Evolutionary conservation across 2,329 filamentous ascomycete species (phyloP).

Genomic region (Aspergillus phoenicis): DNA sequence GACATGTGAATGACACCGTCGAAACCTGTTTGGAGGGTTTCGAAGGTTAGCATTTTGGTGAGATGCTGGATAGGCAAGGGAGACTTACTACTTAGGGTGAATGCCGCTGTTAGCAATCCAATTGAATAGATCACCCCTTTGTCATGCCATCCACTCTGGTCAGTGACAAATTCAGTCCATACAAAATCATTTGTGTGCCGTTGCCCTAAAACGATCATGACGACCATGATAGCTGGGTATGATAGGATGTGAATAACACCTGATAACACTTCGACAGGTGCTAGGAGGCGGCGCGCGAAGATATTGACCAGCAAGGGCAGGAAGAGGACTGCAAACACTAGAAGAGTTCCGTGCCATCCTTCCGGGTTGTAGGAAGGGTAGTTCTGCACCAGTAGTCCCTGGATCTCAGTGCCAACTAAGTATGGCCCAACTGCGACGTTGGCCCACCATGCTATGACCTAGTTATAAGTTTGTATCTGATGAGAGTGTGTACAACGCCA

Average conservation of each 20-base stretch:
- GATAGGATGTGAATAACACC: slow-evolving; percentile 50
- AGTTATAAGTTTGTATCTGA: not conserved
- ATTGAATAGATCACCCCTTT: slow-evolving; percentile 14
- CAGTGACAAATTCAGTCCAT: slow-evolving; percentile 36
- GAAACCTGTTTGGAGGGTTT: slow-evolving; percentile 20
- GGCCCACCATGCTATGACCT: slow-evolving; percentile 34
- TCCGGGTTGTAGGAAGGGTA: slow-evolving; percentile 23
- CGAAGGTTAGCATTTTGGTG: not conserved
- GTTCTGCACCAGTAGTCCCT: slow-evolving; percentile 33
- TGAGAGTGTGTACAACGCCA: not conserved
- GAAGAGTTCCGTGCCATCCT: slow-evolving; percentile 45
- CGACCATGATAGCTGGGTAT: slow-evolving; percentile 41
- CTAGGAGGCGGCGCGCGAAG: slow-evolving; percentile 46
- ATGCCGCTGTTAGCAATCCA: slow-evolving; percentile 22
- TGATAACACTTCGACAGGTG: slow-evolving; percentile 53
- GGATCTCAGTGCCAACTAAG: slow-evolving; percentile 33
- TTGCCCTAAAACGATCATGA: slow-evolving; percentile 19
- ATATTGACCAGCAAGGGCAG: slow-evolving; percentile 55
- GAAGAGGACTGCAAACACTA: slow-evolving; percentile 50
- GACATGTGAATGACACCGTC: slow-evolving; percentile 42
- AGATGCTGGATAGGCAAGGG: not conserved
- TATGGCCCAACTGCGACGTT: slow-evolving; percentile 29
- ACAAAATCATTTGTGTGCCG: slow-evolving; percentile 15
- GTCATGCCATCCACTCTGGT: slow-evolving; percentile 13
- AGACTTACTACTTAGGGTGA: slow-evolving; percentile 21